Conservation (phyloP, 2,329 filamentous ascomycete species). For the Didymella keratinophila region DNA sequence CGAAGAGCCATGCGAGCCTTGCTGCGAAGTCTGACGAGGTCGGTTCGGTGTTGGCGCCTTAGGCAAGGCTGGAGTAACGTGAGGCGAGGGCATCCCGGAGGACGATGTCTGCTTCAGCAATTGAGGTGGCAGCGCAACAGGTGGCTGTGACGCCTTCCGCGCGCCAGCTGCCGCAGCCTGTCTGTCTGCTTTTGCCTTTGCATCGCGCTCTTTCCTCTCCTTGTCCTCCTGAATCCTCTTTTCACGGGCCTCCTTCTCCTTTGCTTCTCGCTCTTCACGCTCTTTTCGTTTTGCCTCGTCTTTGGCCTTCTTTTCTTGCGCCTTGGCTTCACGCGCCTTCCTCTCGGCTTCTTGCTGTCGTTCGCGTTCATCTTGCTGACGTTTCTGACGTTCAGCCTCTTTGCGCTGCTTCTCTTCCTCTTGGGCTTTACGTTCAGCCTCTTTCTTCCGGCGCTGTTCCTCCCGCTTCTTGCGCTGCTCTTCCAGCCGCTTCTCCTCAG, state of each 20-base stretch:
- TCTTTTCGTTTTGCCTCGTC: constrained; percentile 79
- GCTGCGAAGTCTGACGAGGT: constrained; percentile 79
- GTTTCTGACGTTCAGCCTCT: constrained; percentile 82
- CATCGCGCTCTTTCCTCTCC: constrained; percentile 69
- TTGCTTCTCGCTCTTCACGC: constrained; percentile 66
- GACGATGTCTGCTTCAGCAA: constrained; percentile 61
- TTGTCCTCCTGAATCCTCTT: constrained; percentile 66
- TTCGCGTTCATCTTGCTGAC: constrained; percentile 83
- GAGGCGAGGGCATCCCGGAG: constrained; percentile 74
- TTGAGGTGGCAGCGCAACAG: constrained; percentile 62
- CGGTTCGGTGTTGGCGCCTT: constrained; percentile 84
- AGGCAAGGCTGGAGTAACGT: constrained; percentile 81
- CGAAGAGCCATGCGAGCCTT: constrained; percentile 73
- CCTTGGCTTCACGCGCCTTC: constrained; percentile 80
- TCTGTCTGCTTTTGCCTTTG: constrained; percentile 54
- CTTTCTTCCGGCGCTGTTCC: constrained; percentile 89
- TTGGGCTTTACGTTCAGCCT: constrained; percentile 86
- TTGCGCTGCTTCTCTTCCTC: constrained; percentile 87
- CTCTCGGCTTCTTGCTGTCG: constrained; percentile 85
- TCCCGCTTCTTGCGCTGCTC: constrained; percentile 84
- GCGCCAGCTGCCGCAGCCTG: constrained; percentile 35
- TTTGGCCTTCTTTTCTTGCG: constrained; percentile 79
- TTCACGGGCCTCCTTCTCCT: constrained; percentile 79
- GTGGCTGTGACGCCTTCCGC: constrained; percentile 50
- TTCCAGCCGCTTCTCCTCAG: constrained; percentile 79